phyloP scores from a whole-genome alignment of 768 basidiomycete species.

The Boletus subparvulus region DNA sequence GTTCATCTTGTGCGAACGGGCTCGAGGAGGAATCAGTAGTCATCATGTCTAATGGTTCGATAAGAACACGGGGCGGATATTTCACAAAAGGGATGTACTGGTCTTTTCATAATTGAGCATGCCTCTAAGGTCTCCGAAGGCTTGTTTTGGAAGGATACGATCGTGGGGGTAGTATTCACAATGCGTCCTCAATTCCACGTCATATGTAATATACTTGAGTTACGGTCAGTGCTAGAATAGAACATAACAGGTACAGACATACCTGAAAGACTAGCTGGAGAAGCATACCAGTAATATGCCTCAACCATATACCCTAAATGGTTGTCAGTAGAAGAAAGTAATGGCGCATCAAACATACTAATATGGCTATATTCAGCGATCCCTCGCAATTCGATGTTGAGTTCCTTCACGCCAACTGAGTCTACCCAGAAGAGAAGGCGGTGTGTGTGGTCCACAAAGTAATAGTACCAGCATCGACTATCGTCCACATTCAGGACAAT shows the following conservation, averaged over 20 bases:
- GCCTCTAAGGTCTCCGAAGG: conserved; percentile 11
- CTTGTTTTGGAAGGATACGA: neutral
- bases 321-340: neutral
- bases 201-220: neutral
- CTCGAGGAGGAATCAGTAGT: conserved; percentile 19
- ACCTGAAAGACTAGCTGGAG: neutral
- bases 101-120: conserved; percentile 17
- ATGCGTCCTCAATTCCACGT: conserved; percentile 11
- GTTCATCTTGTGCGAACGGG: conserved; percentile 13
- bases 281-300: conserved; percentile 14
- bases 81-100: neutral
- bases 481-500: conserved; percentile 12
- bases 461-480: conserved; percentile 4
- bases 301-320: conserved; percentile 11
- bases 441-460: conserved; percentile 18
- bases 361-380: conserved; percentile 6
- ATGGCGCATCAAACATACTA: conserved; percentile 2
- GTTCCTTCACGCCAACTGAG: neutral
- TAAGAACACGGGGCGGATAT: neutral
- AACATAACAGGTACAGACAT: neutral
- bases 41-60: conserved; percentile 5
- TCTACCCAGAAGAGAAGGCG: conserved; percentile 21
- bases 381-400: conserved; percentile 6
- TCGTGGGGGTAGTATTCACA: conserved; percentile 17
- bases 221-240: neutral